Base-by-base conservation (phyloP, 2,329 filamentous ascomycete genomes). In the Aureobasidium namibiae region DNA sequence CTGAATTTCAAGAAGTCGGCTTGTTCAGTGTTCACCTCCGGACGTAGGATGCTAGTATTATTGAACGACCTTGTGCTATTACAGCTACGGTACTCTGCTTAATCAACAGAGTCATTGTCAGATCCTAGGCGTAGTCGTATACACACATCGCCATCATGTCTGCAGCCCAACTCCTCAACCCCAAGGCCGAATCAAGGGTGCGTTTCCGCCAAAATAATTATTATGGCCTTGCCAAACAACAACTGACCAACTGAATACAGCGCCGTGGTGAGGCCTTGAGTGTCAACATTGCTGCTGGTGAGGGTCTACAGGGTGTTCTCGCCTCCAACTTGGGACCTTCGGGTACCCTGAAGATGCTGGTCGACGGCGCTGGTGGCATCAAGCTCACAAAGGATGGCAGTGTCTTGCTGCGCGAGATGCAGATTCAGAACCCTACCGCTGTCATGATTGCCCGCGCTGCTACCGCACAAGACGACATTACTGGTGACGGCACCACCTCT, bases 351-450 rank as follows among this genome's bases (percentile, higher is more conserved):
- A 97, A 97, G 80, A 97, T 97, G 92, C 74, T 85, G 68, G 82
- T 85, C 52, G 83, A 86, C 68, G 83, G 83, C 64, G 77, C 83
- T 62, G 83, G 83, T 67, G 78, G 74, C 85, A 99, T 99, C 79
- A 99, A 99, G 79, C 83, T 99, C 73, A 99, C 94, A 68, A 99
- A 99, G 76, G 94, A 99, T 77, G 94, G 94, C 72, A 96, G 95
- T 70, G 92, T 97, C 62, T 80, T 87, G 65, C 70, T 87, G 67
- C 81, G 82, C 68, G 83, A 86, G 72, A 86, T 86, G 83, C 92
- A 97, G 85, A 97, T 97, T 73, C 92, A 96, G 78, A 97, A 97
- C 75, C 94, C 94, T 29, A 99, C 94, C 36, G 94, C 94, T 65
- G 94, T 87, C 63, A 86, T 87, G 82, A 87, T 87, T 69, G 85